These are phyloP conservation scores for Fraxinus cuspidata DNA, from an alignment of 257 asterid genomes.

Conservation along the genomic window DNA sequence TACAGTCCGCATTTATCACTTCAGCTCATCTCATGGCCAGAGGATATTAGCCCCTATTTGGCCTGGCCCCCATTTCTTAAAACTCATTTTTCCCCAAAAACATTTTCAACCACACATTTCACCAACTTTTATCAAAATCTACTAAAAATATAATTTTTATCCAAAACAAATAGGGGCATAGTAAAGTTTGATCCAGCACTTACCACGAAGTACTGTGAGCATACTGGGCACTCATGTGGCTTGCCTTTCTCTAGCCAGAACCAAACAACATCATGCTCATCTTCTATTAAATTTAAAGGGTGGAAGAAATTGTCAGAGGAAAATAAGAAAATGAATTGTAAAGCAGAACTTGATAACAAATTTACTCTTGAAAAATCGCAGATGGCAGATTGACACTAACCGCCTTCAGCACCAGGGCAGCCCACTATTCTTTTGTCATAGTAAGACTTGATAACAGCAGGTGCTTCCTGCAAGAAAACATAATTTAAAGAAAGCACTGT, in stretches of 20 bases:
- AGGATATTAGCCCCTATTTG: too few relatives aligned
- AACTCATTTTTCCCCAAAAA: too few relatives aligned
- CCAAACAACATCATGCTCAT: constrained; percentile 60
- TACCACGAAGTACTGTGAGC: constrained; percentile 51
- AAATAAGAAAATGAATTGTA: background rate
- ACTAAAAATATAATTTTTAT: too few relatives aligned
- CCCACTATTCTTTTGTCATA: constrained; percentile 86
- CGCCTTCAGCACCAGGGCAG: constrained; percentile 93
- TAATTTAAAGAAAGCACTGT: background rate
- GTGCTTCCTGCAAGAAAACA: constrained; percentile 64
- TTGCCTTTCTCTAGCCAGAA: constrained; percentile 51
- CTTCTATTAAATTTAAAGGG: constrained; percentile 33
- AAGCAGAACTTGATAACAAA: background rate
- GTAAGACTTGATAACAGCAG: constrained; percentile 73
- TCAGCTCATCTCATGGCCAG: background rate
- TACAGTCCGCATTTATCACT: background rate
- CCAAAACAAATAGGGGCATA: too few relatives aligned
- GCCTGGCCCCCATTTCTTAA: too few relatives aligned
- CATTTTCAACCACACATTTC: too few relatives aligned
- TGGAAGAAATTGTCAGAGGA: constrained; percentile 3
- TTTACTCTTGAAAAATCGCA: constrained; percentile 4
- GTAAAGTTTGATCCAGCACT: constrained; percentile 23
- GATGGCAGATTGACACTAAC: constrained; percentile 41
- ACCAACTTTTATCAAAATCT: too few relatives aligned
- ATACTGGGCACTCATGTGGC: constrained; percentile 52